Base-by-base conservation (phyloP, 129 eudicot genomes). In the Glebionis coronaria region DNA sequence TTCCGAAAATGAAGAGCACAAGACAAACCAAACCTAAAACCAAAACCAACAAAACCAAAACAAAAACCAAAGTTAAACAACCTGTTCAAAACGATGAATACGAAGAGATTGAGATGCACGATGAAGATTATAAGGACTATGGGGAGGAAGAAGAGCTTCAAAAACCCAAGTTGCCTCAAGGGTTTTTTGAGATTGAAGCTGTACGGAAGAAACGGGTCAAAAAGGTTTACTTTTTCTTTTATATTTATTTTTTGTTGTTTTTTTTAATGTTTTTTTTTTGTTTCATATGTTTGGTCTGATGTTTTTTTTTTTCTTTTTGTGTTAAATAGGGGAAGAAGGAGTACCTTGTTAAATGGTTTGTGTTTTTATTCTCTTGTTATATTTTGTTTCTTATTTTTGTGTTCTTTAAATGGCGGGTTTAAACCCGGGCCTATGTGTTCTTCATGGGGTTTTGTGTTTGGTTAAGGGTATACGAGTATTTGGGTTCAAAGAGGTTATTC, bases 341-440 rank as follows among this genome's bases (percentile, higher is more conserved):
- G 85, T 92, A 92, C 80, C 81, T 82, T 29, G 58, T 82, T 67
- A 85, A 85, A 79, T 85, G 91, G 91, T 85, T 61, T 27, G 82
- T 79, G 31, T n/a, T 38, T n/a, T 58, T 42, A 20, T 49, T 23
- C 11, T 12, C 1, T 57, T 13, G 14, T 12, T 20, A 19, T 20
- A 18, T 56, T 53, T 28, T 27, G 21, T 72, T 25, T 44, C 44
- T 54, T 12, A 18, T 61, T 60, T n/a, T 31, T 9, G 14, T 4
- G 53, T 38, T 67, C 0, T 1, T 29, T 29, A 29, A 29, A 31
- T 31, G 40, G 40, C 6, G 40, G 40, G 40, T 31, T 31, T 0
- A 5, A 31, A 31, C 40, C n/a, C n/a, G n/a, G n/a, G n/a, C n/a
- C n/a, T n/a, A n/a, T n/a, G n/a, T n/a, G n/a, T n/a, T n/a, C n/a